Base-by-base conservation (phyloP, 306 rosid genomes). In the Cicer arietinum region DNA sequence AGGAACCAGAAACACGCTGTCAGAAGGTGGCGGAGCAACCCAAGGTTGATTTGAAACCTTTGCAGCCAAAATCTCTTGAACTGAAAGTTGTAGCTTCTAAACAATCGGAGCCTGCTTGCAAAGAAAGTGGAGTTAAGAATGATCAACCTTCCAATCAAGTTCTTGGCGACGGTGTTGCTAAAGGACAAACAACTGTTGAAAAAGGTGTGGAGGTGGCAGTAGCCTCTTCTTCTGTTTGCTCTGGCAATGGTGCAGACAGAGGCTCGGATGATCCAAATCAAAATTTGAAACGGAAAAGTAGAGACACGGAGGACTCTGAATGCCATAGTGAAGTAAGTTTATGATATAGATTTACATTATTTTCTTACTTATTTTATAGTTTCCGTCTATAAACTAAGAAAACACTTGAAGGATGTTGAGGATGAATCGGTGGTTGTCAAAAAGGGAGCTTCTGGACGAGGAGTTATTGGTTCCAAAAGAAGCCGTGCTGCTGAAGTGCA, bases 401-500 rank as follows among this genome's bases (percentile, higher is more conserved):
- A 74, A 64, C 37, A 65, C 75, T 61, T 79, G 86, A 86, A 94
- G 99, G 97, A 94, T 73, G 88, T 67, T 69, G 99, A 94, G 51
- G 95, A 91, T 79, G 99, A 94, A 67, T 92, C 92, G 11, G 84
- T 83, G 13, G 92, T 88, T 61, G 84, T 73, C 67, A 92, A 92
- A 78, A 92, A 85, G 83, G 82, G 54, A 10, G 50, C 74, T 74
- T 70, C 78, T 44, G 84, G 84, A 65, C 89, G 92, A 76, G 88
- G 77, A 22, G 51, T 86, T 79, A 7, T 51, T 0, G 89, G 94
- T 79, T 87, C 88, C 67, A 94, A 92, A 88, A 87, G 99, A 90
- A 90, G 89, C 86, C 92, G 99, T 69, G 99, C 97, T 17, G 97
- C 99, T 65, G 99, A 94, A 89, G 99, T 94, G 83, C 99, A 94